Evolutionary conservation across 2,329 filamentous ascomycete species (phyloP), one percentile per base, ranked within the genome.

Genomic region (Aschersonia sp.): DNA sequence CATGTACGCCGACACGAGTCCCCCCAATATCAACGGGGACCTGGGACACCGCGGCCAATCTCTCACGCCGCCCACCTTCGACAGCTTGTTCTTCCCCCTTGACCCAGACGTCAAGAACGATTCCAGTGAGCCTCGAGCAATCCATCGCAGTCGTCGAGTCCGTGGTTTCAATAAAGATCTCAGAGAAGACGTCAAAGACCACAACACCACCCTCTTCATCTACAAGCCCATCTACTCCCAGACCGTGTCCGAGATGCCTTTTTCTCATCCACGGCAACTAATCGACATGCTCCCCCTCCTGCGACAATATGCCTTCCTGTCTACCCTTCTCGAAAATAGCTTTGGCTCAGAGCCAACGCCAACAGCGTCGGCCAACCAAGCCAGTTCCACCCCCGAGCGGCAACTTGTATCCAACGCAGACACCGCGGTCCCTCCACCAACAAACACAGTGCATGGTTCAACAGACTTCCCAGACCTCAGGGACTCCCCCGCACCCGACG

Each of bases 211-310:
- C 0, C 69, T 92, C 1, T 79, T 78, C 52, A 76, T 88, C 20
- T 78, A 84, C 48, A 87, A 86, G 61, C 76, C 79, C 2, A 84
- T 88, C 6, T 87, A 83, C 54, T 83, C 81, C 0, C 75, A 81
- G 48, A 70, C 72, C 3, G 62, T 94, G 6, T 75, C 74, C 1
- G 78, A 82, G 48, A 69, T 92, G 32, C 80, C 85, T 0, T 91
- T 94, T 58, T 78, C 79, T 2, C 87, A 94, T 57, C 87, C 87
- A 0, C 76, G 80, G 45, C 85, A 94, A 58, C 67, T 94, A 4
- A 68, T 89, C 5, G 73, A 77, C 47, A 78, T 89, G 58, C 70
- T 94, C n/a, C 85, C 86, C 0, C 69, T 74, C 4, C 68, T 92
- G 12, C 73, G 87, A 10, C 86, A 92, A 60, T 92, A 87, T 58